Evolutionary conservation across 1,139 yeast species (phyloP).

Genomic region (Zygoascus sp.): DNA sequence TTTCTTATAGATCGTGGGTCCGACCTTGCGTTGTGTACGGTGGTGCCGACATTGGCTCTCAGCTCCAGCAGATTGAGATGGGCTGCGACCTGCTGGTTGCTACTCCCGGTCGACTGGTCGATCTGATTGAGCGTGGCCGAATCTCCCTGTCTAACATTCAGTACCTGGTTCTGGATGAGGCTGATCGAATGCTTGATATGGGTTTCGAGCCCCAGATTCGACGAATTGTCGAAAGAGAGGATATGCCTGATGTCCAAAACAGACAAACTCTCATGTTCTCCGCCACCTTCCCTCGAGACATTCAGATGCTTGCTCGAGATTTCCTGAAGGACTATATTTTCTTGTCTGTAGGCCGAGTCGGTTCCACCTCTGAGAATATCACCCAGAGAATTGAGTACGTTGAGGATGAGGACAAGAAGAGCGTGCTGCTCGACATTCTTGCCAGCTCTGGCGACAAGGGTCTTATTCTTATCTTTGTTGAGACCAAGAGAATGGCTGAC

Average conservation of each 20-base stretch:
- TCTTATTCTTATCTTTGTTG: conserved; percentile 90
- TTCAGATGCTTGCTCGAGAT: conserved; percentile 95
- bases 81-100: conserved; percentile 97
- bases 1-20: conserved; percentile 98
- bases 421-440: conserved; percentile 83
- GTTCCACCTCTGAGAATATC: conserved; percentile 95
- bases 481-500: conserved; percentile 98
- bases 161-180: conserved; percentile 95
- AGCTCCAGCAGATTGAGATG: conserved; percentile 81
- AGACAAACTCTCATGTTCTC: conserved; percentile 98
- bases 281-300: conserved; percentile 97
- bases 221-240: conserved; percentile 95
- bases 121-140: conserved; percentile 89
- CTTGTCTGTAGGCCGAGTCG: conserved; percentile 96
- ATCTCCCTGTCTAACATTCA: conserved; percentile 86
- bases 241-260: conserved; percentile 85
- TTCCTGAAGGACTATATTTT: conserved; percentile 93
- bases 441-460: conserved; percentile 66
- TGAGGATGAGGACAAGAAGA: conserved; percentile 92
- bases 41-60: conserved; percentile 91
- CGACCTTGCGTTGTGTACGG: conserved; percentile 96
- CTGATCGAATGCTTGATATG: conserved; percentile 99
- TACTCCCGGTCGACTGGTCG: conserved; percentile 98
- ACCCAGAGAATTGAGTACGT: conserved; percentile 91
- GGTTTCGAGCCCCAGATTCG: conserved; percentile 99